Evolutionary conservation across 2,329 filamentous ascomycete genomes (phyloP), one percentile per base, ranked within the genome.

Genomic region (Sclerotinia trifoliorum): DNA sequence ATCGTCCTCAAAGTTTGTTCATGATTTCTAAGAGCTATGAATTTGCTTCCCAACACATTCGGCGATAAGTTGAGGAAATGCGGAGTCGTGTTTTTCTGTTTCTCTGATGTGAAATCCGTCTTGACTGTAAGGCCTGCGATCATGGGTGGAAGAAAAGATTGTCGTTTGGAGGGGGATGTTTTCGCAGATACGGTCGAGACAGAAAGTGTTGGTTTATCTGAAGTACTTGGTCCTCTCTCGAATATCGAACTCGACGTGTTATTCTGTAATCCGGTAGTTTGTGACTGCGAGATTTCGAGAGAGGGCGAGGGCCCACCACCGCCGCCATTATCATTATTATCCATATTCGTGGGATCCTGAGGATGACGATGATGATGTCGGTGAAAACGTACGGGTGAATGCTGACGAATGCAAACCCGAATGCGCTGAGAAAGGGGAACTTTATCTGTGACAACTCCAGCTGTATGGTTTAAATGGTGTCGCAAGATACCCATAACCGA

Each of bases 11-110:
- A 29, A 3, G 44, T 49, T 19, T 42, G 44, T n/a, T 71, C 70
- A 52, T 70, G 63, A n/a, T 55, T 65, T 51, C 46, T 56, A 2
- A 71, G 39, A 29, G 56, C 46, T 13, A 51, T 32, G n/a, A 71
- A 71, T 66, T 70, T 71, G 19, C 32, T 17, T 42, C n/a, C 39
- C 29, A 67, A 35, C 3, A 26, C 42, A 19, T 21, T 54, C 1
- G 39, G 17, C 1, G 65, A 62, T 10, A 48, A 29, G 48, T 32
- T 63, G 21, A 67, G 42, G 8, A 63, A 67, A 24, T 55, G 57
- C 2, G 65, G 65, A 26, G 63, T 32, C 1, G 13, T 15, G 46
- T 24, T 5, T 19, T 63, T 63, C 15, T 48, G 35, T 35, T 67
- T 67, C 26, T 39, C 48, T 26, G 48, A 63, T 35, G 49, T 5